phyloP scores from a whole-genome alignment of 2,329 filamentous ascomycete species.

The Ophiostoma sp. region DNA sequence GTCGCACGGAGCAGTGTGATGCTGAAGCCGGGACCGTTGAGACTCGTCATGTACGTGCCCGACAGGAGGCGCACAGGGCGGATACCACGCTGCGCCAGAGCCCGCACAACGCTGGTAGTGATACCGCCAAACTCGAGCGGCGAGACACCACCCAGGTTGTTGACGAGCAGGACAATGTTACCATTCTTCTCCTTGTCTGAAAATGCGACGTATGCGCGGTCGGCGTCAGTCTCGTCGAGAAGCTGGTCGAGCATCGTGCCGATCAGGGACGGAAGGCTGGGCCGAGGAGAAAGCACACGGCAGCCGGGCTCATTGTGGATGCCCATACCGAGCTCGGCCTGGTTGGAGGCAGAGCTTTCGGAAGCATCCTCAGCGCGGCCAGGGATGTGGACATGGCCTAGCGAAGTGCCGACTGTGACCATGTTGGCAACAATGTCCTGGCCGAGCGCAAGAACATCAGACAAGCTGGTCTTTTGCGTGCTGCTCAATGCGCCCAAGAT shows the following conservation, averaged over 20 bases:
- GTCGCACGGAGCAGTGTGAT: conserved; percentile 52
- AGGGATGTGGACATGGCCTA: conserved; percentile 62
- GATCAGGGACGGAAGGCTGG: conserved; percentile 50
- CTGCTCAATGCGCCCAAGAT: conserved; percentile 80
- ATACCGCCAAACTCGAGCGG: conserved; percentile 71
- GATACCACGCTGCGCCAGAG: conserved; percentile 58
- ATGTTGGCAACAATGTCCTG: conserved; percentile 70
- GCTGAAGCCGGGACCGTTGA: conserved; percentile 74
- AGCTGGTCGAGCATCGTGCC: conserved; percentile 50
- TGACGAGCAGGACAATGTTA: conserved; percentile 58
- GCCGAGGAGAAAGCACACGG: conserved; percentile 47
- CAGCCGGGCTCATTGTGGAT: conserved; percentile 65
- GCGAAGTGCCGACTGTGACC: conserved; percentile 70
- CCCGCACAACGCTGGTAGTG: conserved; percentile 64
- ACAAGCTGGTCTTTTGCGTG: conserved; percentile 59
- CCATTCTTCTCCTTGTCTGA: conserved; percentile 40
- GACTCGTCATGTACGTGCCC: conserved; percentile 74
- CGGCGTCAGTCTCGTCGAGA: conserved; percentile 58
- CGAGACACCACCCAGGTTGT: conserved; percentile 75
- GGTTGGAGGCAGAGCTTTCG: conserved; percentile 45
- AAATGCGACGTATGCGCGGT: conserved; percentile 67
- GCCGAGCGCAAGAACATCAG: conserved; percentile 71
- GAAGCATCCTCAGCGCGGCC: conserved; percentile 50
- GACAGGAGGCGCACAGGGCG: conserved; percentile 63
- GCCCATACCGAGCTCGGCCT: conserved; percentile 63